Evolutionary conservation across 768 basidiomycete genomes (phyloP).

Genomic region (Leccinum obscurum): DNA sequence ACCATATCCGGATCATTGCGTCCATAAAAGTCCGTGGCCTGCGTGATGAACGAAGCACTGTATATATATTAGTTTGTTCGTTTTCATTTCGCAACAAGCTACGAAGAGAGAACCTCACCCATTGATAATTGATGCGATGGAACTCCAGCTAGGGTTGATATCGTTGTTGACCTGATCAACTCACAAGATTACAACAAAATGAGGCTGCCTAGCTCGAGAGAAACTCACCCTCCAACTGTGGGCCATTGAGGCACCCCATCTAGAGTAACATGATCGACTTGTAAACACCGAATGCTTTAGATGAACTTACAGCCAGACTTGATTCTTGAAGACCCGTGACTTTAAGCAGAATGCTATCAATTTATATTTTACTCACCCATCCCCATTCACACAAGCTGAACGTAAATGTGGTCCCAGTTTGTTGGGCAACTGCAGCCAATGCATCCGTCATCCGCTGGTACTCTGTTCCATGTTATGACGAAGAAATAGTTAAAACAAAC

Average conservation of each 20-base stretch:
- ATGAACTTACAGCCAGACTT: slow-evolving; percentile 60
- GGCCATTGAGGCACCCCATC: slow-evolving; percentile 34
- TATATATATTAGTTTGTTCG: background rate
- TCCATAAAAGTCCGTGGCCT: slow-evolving; percentile 62
- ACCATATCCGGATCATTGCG: slow-evolving; percentile 70
- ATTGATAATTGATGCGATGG: slow-evolving; percentile 56
- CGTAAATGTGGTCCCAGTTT: slow-evolving; percentile 52
- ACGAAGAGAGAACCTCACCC: slow-evolving; percentile 34
- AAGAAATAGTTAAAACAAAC: background rate
- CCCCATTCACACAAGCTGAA: slow-evolving; percentile 72
- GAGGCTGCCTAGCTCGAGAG: background rate
- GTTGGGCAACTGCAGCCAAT: slow-evolving; percentile 44
- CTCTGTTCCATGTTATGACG: slow-evolving; percentile 36
- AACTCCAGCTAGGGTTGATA: slow-evolving; percentile 46
- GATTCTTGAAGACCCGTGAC: slow-evolving; percentile 40
- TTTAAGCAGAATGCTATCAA: background rate
- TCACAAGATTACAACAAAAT: background rate
- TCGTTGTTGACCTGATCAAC: slow-evolving; percentile 16
- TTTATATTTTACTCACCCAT: slow-evolving; percentile 40
- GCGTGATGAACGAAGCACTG: slow-evolving; percentile 65
- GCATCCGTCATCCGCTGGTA: slow-evolving; percentile 62
- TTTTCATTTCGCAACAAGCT: background rate
- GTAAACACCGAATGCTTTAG: slow-evolving; percentile 19
- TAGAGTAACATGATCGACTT: slow-evolving; percentile 17
- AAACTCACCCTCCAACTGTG: slow-evolving; percentile 46